These are phyloP conservation scores for Ophiosphaerella narmari DNA, from an alignment of 2,329 filamentous ascomycete genomes.

Conservation along the genomic window DNA sequence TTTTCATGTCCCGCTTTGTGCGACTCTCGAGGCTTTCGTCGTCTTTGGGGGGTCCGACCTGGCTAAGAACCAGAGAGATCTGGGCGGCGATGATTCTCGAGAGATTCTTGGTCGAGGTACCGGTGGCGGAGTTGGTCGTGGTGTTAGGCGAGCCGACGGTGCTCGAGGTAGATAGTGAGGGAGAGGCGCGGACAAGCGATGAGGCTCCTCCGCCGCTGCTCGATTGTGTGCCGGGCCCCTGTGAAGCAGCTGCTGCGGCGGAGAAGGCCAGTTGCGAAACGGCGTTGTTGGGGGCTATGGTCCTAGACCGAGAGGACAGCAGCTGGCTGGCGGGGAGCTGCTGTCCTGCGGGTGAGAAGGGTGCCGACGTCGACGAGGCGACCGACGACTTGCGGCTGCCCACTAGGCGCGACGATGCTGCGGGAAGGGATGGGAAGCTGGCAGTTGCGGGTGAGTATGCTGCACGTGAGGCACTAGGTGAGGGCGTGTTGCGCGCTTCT, in stretches of 20 bases:
- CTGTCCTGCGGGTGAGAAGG: slow-evolving; percentile 61
- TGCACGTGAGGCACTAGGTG: slow-evolving; percentile 56
- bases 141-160: slow-evolving; percentile 60
- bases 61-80: slow-evolving; percentile 87
- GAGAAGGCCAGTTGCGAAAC: slow-evolving; percentile 61
- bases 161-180: slow-evolving; percentile 61
- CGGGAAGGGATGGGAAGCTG: slow-evolving; percentile 58
- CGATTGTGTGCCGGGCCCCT: slow-evolving; percentile 57
- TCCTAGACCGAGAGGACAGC: slow-evolving; percentile 62
- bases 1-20: slow-evolving; percentile 89
- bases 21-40: slow-evolving; percentile 89
- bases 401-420: slow-evolving; percentile 54
- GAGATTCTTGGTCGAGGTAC: slow-evolving; percentile 56
- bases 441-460: slow-evolving; percentile 58
- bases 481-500: slow-evolving; percentile 51
- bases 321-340: slow-evolving; percentile 58
- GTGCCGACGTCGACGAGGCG: slow-evolving; percentile 59
- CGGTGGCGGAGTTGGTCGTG: slow-evolving; percentile 51
- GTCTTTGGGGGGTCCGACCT: slow-evolving; percentile 76
- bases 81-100: slow-evolving; percentile 95
- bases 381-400: slow-evolving; percentile 60
- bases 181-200: slow-evolving; percentile 64
- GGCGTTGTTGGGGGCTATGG: slow-evolving; percentile 57
- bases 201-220: slow-evolving; percentile 60
- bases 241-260: slow-evolving; percentile 56